Conservation (phyloP, 2,329 filamentous ascomycete genomes). For the Helicocarpus griseus region DNA sequence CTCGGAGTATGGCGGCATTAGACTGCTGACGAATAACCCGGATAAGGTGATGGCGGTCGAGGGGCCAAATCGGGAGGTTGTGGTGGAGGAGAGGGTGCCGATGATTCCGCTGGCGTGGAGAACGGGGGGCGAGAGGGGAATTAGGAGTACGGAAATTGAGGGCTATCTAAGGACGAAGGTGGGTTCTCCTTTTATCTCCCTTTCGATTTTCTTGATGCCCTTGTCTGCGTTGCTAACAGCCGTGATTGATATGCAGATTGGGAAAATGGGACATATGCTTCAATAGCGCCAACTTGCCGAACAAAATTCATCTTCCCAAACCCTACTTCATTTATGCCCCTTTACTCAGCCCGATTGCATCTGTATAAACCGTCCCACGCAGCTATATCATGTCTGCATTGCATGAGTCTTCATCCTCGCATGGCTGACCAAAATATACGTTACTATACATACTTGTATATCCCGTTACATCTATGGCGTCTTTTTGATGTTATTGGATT, state of each 20-base stretch:
- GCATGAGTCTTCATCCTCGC: background rate
- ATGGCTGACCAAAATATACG: no score
- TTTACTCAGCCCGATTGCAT: no score
- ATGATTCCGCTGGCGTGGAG: constrained; percentile 97
- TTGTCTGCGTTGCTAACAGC: constrained; percentile 4
- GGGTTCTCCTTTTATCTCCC: constrained; percentile 18
- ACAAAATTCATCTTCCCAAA: no score
- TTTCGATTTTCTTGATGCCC: background rate
- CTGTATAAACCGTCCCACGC: no score
- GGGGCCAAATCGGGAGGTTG: constrained; percentile 76
- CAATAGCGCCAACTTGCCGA: no score
- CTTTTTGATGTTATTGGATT: background rate
- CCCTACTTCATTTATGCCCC: no score
- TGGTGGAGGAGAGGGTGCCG: constrained; percentile 79
- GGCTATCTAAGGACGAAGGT: constrained; percentile 94
- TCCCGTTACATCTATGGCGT: background rate
- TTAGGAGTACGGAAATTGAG: constrained; percentile 80
- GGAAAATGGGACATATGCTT: constrained; percentile 77
- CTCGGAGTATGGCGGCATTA: constrained; percentile 42
- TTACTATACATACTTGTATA: background rate
- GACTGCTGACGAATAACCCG: constrained; percentile 89
- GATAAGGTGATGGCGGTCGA: constrained; percentile 95
- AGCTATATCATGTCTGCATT: background rate
- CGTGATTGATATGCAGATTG: constrained; percentile 49
- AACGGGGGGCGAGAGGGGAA: constrained; percentile 63